Base-by-base conservation (phyloP, 116 monocot species). In the Iris pallida region DNA sequence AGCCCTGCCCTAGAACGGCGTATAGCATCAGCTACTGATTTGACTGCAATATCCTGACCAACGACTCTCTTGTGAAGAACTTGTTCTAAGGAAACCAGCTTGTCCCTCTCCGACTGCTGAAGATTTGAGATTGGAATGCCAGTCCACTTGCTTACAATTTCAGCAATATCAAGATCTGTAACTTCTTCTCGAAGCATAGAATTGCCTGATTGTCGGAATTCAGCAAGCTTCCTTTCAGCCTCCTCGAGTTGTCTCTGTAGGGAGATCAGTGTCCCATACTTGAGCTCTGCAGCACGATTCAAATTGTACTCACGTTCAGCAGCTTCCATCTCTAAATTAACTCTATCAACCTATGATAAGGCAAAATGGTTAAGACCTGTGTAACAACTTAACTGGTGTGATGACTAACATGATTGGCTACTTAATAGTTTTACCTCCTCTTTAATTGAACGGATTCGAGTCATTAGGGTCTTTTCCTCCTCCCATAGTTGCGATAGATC, bases 81-180 rank as follows among this genome's bases (percentile, higher is more conserved):
- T 10, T 82, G 73, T 76, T 95, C 95, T 12, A 95, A 68, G 9
- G 73, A 72, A 46, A 95, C 76, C 8, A 95, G 74, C 52, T 89
- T 91, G 16, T 95, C 95, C 54, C 86, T 82, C 73, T 95, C 95
- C 19, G 91, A 79, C 47, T 91, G 91, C 53, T 91, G 91, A 20
- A 91, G 84, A 57, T 89, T 95, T 47, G 88, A 86, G 49, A 95
- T 48, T 4, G 95, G 95, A 41, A 95, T 95, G 15, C 95, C 91
- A n/a, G 95, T 95, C 95, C 91, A 95, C 64, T 88, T 91, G 74
- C 86, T 86, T 3, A 91, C 95, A 55, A 95, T 86, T 53, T 95
- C 89, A 43, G 88, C 86, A 47, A 95, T 95, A 64, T 95, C 95
- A 59, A 82, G 48, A 16, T 89, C 92, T 13, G 91, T 82, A n/a